Conservation (phyloP, 306 rosid species). For the Corylus avellana region DNA sequence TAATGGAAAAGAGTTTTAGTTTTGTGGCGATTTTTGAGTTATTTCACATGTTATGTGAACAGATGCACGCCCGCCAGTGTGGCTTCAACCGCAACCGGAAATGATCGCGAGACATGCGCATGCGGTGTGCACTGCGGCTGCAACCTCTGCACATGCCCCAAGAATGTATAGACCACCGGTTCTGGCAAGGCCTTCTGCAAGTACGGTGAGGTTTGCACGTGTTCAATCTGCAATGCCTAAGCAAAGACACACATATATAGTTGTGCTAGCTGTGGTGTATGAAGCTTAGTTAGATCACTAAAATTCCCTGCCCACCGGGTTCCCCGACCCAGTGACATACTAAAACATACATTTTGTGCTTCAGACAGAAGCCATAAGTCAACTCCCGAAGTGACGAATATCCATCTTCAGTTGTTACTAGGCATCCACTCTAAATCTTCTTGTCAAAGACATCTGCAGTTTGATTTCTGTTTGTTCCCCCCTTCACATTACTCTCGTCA, state of each 20-base stretch:
- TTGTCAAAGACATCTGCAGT: too few species aligned
- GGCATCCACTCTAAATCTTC: not conserved
- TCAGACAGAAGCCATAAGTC: not conserved
- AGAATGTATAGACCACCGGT: slow-evolving; percentile 31
- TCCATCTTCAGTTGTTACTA: slow-evolving; percentile 6
- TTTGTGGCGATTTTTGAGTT: too few species aligned
- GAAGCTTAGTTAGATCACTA: too few species aligned
- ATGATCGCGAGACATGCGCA: slow-evolving; percentile 49
- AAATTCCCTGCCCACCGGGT: too few species aligned
- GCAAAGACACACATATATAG: not conserved
- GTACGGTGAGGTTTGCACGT: slow-evolving; percentile 48
- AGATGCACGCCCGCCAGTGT: not conserved
- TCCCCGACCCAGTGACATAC: too few species aligned
- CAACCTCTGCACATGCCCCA: slow-evolving; percentile 68
- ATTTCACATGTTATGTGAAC: not conserved
- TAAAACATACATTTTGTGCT: too few species aligned
- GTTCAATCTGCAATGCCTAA: slow-evolving; percentile 51
- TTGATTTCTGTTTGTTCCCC: not conserved
- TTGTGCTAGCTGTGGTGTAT: too few species aligned
- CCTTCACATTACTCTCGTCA: not conserved
- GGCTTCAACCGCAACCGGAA: not conserved
- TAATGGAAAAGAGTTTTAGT: too few species aligned
- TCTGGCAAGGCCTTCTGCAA: slow-evolving; percentile 48
- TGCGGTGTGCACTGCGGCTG: slow-evolving; percentile 84
- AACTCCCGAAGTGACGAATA: not conserved